These are phyloP conservation scores for Suillus discolor DNA, from an alignment of 768 basidiomycete genomes.

Conservation along the genomic window DNA sequence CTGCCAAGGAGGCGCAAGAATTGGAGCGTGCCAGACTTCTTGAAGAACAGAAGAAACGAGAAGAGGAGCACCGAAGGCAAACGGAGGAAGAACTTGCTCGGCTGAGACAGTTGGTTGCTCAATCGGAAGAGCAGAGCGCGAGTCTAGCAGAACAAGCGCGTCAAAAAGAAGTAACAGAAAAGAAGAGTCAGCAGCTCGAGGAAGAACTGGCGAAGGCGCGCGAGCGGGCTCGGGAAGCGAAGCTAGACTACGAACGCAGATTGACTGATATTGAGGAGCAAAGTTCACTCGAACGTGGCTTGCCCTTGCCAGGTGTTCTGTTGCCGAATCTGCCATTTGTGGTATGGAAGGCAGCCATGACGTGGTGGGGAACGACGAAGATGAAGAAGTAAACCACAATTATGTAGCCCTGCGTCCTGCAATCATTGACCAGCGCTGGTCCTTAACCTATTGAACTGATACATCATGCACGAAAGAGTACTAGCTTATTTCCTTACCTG, in stretches of 20 bases:
- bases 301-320: slow-evolving; percentile 28
- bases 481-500: not conserved
- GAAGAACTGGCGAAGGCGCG: slow-evolving; percentile 33
- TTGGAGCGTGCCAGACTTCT: slow-evolving; percentile 25
- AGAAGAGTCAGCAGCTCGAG: slow-evolving; percentile 29
- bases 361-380: slow-evolving; percentile 34
- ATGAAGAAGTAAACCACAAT: not conserved
- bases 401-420: not conserved
- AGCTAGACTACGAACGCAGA: slow-evolving; percentile 26
- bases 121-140: slow-evolving; percentile 31
- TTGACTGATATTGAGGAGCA: slow-evolving; percentile 20
- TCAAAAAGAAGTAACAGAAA: slow-evolving; percentile 30
- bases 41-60: slow-evolving; percentile 34
- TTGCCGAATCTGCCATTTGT: slow-evolving; percentile 35
- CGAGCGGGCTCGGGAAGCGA: slow-evolving; percentile 28
- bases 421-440: not conserved
- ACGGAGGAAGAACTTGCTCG: slow-evolving; percentile 28
- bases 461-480: not conserved
- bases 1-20: slow-evolving; percentile 32
- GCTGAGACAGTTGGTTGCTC: slow-evolving; percentile 26
- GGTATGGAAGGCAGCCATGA: slow-evolving; percentile 35
- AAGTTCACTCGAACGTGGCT: not conserved
- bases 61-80: slow-evolving; percentile 33
- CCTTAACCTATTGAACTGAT: slow-evolving; percentile 2
- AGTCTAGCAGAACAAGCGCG: slow-evolving; percentile 29